Evolutionary conservation across 2,329 filamentous ascomycete species (phyloP), one percentile per base, ranked within the genome.

Genomic region (Byssothecium circinans): DNA sequence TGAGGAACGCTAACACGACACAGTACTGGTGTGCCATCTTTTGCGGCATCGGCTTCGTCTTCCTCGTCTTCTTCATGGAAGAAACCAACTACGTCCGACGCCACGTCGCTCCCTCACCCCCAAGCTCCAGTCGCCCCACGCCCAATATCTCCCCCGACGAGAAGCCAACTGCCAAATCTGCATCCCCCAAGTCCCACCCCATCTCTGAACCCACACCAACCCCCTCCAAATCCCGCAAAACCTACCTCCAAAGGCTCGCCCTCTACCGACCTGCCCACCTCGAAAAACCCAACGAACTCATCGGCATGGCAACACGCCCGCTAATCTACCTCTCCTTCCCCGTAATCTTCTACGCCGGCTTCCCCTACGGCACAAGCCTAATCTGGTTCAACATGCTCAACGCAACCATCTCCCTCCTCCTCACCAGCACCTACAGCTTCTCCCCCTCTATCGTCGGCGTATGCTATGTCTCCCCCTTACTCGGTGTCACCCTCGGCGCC

Each of bases 11-110:
- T 45, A 30, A 46, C 34, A 14, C 8, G 2, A 17, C 2, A n/a
- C 33, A 57, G 47, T 75, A 78, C 55, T 82, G 79, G 71, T 76
- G 76, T 27, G 78, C 81, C 4, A 82, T 85, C 22, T 74, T 84
- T 53, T 63, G 69, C 2, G 79, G 67, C 1, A 64, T 77, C 1
- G 72, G 68, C 8, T 77, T 79, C 30, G 56, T 83, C 15, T 73
- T 81, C 52, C 65, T 79, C 1, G 83, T 82, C 67, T 79, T 84
- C 56, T 77, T 79, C 61, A 77, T 83, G 72, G 82, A 84, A 62
- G 82, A 84, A 62, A 83, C 81, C 4, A 83, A 81, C 59, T 82
- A 77, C 51, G 56, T 43, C 67, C 41, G 41, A 34, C 52, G 11
- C 18, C 47, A 41, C 38, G 37, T 2, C 14, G 37, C 43, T 12